Conservation (phyloP, 805 yeast species). For the Hanseniaspora guilliermondii region DNA sequence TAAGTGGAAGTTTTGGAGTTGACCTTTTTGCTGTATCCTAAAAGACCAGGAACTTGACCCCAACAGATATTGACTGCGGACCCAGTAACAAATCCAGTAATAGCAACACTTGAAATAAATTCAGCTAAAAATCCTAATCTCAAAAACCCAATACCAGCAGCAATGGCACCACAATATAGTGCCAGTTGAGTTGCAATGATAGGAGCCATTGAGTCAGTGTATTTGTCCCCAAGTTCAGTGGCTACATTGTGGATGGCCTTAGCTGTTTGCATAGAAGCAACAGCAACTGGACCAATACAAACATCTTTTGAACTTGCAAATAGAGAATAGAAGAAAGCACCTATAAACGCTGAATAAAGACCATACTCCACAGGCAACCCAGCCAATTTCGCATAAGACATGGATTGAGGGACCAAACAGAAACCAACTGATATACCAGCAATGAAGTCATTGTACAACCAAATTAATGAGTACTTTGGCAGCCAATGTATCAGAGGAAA, state of each 20-base stretch:
- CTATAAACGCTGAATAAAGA: constrained; percentile 80
- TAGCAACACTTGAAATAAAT: constrained; percentile 81
- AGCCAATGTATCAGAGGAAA: constrained; percentile 83
- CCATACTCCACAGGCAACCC: constrained; percentile 74
- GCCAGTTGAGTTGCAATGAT: constrained; percentile 70
- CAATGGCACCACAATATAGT: constrained; percentile 72
- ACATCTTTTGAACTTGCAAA: constrained; percentile 95
- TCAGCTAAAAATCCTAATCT: constrained; percentile 82
- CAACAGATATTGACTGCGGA: constrained; percentile 71
- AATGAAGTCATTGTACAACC: constrained; percentile 72
- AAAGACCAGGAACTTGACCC: constrained; percentile 77
- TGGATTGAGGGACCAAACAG: constrained; percentile 86
- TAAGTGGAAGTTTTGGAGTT: constrained; percentile 66
- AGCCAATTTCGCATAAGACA: constrained; percentile 89
- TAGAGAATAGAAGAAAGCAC: constrained; percentile 75
- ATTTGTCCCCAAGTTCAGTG: constrained; percentile 32
- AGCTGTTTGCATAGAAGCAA: constrained; percentile 78
- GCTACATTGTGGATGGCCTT: constrained; percentile 60
- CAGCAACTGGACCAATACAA: constrained; percentile 94
- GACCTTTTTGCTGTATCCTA: constrained; percentile 59
- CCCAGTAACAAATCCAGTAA: constrained; percentile 89
- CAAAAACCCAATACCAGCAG: constrained; percentile 68
- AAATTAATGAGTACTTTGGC: constrained; percentile 61
- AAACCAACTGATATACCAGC: constrained; percentile 92
- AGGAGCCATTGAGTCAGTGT: constrained; percentile 38